Evolutionary conservation across 1,284 basidiomycete genomes (phyloP).

Genomic region (Apiotrichum gamsii): DNA sequence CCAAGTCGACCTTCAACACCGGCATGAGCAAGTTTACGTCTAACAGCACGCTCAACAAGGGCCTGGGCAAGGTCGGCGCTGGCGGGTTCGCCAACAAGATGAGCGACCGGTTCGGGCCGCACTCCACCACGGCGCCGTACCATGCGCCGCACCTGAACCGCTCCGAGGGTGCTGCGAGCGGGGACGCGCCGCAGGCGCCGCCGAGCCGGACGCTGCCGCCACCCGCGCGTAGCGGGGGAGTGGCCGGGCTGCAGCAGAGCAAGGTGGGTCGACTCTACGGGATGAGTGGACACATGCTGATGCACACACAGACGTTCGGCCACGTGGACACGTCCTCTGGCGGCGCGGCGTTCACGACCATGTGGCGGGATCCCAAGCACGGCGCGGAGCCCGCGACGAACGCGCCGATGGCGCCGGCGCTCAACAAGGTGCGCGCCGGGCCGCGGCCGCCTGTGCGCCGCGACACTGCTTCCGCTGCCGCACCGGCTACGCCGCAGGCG

Average conservation of each 20-base stretch:
- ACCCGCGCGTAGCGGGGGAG: not conserved
- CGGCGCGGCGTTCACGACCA: slow-evolving; percentile 30
- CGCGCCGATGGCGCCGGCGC: slow-evolving; percentile 9
- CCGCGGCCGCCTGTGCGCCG: slow-evolving; percentile 20
- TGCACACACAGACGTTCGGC: slow-evolving; percentile 29
- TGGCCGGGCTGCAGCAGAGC: not conserved
- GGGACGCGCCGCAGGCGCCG: not conserved
- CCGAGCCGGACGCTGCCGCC: not conserved
- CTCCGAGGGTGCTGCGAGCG: not conserved
- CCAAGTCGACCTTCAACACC: slow-evolving; percentile 23
- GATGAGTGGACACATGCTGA: no score
- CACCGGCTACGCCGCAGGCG: not conserved
- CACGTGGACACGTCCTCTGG: slow-evolving; percentile 32
- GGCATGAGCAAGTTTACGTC: slow-evolving; percentile 21
- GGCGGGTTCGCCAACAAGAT: slow-evolving; percentile 6
- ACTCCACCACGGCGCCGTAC: no score
- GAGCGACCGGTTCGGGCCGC: not conserved
- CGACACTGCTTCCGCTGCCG: not conserved
- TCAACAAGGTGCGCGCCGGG: slow-evolving; percentile 9
- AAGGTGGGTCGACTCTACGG: not conserved
- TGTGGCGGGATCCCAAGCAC: slow-evolving; percentile 38
- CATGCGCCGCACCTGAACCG: no score
- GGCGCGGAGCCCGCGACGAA: slow-evolving; percentile 8
- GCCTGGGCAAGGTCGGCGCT: slow-evolving; percentile 20
- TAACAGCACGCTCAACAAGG: slow-evolving; percentile 14